These are phyloP conservation scores for Piper longum DNA, from an alignment of 164 flowering plant species.

Conservation along the genomic window DNA sequence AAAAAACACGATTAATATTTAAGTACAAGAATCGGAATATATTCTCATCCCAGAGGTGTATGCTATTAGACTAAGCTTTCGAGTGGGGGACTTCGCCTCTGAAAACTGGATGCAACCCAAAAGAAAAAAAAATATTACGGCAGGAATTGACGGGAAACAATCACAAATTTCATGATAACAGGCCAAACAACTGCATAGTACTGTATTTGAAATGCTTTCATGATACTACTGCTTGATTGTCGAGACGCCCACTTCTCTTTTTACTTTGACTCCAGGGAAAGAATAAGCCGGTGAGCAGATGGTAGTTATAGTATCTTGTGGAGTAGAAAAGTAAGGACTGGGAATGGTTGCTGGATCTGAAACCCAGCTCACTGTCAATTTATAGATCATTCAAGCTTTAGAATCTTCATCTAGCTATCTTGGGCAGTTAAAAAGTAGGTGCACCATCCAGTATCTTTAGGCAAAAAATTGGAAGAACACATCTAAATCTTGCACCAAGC, in stretches of 20 bases:
- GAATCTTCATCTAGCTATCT: not conserved
- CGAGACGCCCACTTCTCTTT: not conserved
- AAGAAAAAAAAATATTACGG: no score
- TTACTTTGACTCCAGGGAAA: not conserved
- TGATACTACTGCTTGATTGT: no score
- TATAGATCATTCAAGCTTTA: not conserved
- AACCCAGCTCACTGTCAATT: not conserved
- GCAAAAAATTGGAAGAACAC: no score
- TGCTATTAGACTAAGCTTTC: not conserved
- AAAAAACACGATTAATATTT: no score
- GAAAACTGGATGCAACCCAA: no score
- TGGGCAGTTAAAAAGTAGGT: not conserved
- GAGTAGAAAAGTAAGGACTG: not conserved
- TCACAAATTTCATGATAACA: no score
- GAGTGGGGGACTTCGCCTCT: no score
- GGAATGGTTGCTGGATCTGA: not conserved
- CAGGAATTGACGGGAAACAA: no score
- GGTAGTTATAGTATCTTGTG: no score
- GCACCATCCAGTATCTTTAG: no score
- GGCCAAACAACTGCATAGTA: not conserved
- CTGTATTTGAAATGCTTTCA: no score
- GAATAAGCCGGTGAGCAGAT: not conserved
- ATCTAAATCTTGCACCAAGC: no score
- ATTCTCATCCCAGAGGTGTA: not conserved
- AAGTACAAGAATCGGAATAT: not conserved